phyloP scores from a whole-genome alignment of 2,329 filamentous ascomycete species.

The Fusarium setosum region DNA sequence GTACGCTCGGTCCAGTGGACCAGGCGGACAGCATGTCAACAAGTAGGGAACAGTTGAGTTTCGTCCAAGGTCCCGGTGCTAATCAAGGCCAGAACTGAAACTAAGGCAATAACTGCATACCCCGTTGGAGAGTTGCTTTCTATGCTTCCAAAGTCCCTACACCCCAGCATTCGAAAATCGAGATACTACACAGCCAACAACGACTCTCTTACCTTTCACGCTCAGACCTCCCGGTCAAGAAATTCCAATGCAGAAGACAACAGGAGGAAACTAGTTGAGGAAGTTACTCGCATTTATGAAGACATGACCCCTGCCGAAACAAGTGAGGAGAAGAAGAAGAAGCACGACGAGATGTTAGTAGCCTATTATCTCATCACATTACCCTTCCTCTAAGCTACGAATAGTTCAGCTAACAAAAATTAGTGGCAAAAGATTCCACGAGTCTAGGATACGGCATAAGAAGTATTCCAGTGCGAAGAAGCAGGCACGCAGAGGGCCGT shows the following conservation, averaged over 20 bases:
- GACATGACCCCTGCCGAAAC: conserved; percentile 60
- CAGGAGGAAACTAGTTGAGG: conserved; percentile 59
- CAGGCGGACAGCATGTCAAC: conserved; percentile 72
- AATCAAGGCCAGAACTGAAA: conserved; percentile 65
- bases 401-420: too few species aligned
- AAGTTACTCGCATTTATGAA: conserved; percentile 60
- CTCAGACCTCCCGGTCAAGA: conserved; percentile 65
- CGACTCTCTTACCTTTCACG: conserved; percentile 66
- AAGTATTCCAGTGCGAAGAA: conserved; percentile 64
- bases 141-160: conserved; percentile 60
- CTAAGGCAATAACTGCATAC: conserved; percentile 68
- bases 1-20: conserved; percentile 69
- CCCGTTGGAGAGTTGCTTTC: conserved; percentile 58
- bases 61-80: conserved; percentile 55
- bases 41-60: conserved; percentile 57
- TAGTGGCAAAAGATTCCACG: conserved; percentile 60
- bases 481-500: conserved; percentile 54
- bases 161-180: conserved; percentile 59
- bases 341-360: conserved; percentile 60
- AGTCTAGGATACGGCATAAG: conserved; percentile 58
- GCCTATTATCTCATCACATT: too few species aligned
- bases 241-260: conserved; percentile 66
- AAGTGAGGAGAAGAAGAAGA: conserved; percentile 58
- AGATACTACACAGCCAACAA: conserved; percentile 64
- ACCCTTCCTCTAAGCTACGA: too few species aligned